Evolutionary conservation across 2,329 filamentous ascomycete species (phyloP).

Genomic region (Coleophoma cylindrospora): DNA sequence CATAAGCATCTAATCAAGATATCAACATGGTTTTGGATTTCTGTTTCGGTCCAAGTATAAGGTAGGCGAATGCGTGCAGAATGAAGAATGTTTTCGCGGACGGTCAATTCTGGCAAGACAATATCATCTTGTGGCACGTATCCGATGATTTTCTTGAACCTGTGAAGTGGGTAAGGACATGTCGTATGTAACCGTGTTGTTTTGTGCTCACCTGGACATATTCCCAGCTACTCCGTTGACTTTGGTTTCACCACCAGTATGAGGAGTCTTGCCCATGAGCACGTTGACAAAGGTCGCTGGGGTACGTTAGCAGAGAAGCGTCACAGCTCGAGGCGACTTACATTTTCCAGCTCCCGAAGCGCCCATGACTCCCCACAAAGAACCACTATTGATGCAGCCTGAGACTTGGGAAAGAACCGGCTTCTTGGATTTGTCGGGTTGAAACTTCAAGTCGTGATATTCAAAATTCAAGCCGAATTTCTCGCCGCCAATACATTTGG

Average conservation of each 20-base stretch:
- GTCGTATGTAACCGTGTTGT: neutral
- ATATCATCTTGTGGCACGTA: slow-evolving; percentile 60
- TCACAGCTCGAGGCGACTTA: slow-evolving; percentile 6
- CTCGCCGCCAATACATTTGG: slow-evolving; percentile 42
- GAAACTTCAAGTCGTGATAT: slow-evolving; percentile 44
- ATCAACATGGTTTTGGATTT: slow-evolving; percentile 49
- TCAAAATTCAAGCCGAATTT: slow-evolving; percentile 49
- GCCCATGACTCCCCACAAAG: slow-evolving; percentile 55
- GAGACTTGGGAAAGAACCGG: slow-evolving; percentile 48
- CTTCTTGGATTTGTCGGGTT: slow-evolving; percentile 36
- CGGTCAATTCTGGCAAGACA: slow-evolving; percentile 53
- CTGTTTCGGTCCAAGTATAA: slow-evolving; percentile 40
- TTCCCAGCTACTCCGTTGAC: slow-evolving; percentile 36
- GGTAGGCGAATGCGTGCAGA: slow-evolving; percentile 51
- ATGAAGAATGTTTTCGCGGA: slow-evolving; percentile 57
- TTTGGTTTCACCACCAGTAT: slow-evolving; percentile 44
- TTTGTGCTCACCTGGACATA: slow-evolving; percentile 17
- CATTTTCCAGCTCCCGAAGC: slow-evolving; percentile 54
- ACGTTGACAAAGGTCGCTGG: slow-evolving; percentile 51
- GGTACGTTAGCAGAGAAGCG: slow-evolving; percentile 2
- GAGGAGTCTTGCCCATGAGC: slow-evolving; percentile 51
- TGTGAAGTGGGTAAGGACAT: slow-evolving; percentile 9
- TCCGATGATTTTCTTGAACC: slow-evolving; percentile 55
- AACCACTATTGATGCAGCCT: slow-evolving; percentile 46
- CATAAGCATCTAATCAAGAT: slow-evolving; percentile 49